These are phyloP conservation scores for Rhizopus sp. DNA, from an alignment of 371 early-diverging fungal species.

Conservation along the genomic window DNA sequence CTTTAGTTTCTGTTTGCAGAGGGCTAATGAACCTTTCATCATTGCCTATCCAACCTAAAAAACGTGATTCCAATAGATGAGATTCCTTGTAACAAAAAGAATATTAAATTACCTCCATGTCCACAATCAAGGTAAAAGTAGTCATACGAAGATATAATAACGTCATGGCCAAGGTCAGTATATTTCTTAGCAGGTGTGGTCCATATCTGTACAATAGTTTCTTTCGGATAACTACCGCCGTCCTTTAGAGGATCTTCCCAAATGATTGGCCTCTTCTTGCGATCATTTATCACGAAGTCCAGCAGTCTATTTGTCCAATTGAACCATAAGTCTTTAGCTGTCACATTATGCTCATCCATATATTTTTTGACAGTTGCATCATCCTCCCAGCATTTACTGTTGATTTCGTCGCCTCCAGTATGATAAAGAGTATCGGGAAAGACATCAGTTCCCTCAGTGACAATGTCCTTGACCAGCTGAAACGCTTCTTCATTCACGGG, in stretches of 20 bases:
- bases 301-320: constrained; percentile 18
- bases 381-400: constrained; percentile 56
- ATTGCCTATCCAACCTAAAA: constrained; percentile 44
- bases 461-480: constrained; percentile 51
- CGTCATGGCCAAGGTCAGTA: constrained; percentile 42
- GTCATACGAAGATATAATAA: constrained; percentile 50
- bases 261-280: constrained; percentile 26
- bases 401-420: constrained; percentile 71
- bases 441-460: constrained; percentile 51
- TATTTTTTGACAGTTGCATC: constrained; percentile 12
- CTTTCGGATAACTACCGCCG: constrained; percentile 19
- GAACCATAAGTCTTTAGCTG: constrained; percentile 13
- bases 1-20: constrained; percentile 29
- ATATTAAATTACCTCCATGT: constrained; percentile 43
- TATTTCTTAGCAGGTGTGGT: constrained; percentile 33
- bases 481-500: constrained; percentile 56
- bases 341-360: constrained; percentile 14
- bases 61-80: not conserved
- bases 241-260: constrained; percentile 35
- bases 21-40: constrained; percentile 43
- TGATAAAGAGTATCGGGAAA: constrained; percentile 69
- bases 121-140: constrained; percentile 67
- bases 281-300: constrained; percentile 7
- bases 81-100: not conserved
- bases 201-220: constrained; percentile 61